phyloP scores from a whole-genome alignment of 192 early-diverging fungal genomes.

The Coemansia sp. region DNA sequence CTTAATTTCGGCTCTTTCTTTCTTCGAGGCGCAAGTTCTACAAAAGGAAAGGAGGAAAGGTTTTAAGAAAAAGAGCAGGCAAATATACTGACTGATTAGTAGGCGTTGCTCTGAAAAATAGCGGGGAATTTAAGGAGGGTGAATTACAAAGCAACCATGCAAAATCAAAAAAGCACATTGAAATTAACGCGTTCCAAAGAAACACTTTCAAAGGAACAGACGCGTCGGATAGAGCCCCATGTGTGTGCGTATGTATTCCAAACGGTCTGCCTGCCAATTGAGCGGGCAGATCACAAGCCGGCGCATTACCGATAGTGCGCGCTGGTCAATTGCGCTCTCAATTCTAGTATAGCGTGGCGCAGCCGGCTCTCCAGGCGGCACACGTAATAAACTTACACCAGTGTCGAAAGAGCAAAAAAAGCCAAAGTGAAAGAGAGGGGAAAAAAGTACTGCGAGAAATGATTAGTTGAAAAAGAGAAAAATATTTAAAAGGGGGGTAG shows the following conservation, averaged over 20 bases:
- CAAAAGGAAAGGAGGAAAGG: background rate
- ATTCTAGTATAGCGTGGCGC: background rate
- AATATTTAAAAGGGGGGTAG: background rate
- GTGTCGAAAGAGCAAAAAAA: background rate
- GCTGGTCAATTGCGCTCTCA: background rate
- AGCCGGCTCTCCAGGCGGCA: background rate
- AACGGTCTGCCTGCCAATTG: background rate
- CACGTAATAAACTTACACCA: conserved; percentile 14
- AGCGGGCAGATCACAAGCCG: background rate
- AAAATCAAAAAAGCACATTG: conserved; percentile 6
- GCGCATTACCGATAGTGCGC: background rate
- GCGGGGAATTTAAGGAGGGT: background rate
- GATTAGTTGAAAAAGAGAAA: background rate
- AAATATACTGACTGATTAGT: conserved; percentile 2
- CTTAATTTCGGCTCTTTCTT: background rate
- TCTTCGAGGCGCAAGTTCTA: background rate
- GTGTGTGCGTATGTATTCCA: background rate
- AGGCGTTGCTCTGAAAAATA: background rate
- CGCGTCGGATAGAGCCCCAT: background rate
- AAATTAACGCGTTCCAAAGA: background rate
- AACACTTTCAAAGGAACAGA: background rate
- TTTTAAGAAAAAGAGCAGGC: conserved; percentile 2
- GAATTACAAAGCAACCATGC: background rate
- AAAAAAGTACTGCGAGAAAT: conserved; percentile 6
- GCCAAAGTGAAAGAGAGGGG: conserved; percentile 5